Base-by-base conservation (phyloP, 2,329 filamentous ascomycete genomes). In the Verticillium tricorpus region DNA sequence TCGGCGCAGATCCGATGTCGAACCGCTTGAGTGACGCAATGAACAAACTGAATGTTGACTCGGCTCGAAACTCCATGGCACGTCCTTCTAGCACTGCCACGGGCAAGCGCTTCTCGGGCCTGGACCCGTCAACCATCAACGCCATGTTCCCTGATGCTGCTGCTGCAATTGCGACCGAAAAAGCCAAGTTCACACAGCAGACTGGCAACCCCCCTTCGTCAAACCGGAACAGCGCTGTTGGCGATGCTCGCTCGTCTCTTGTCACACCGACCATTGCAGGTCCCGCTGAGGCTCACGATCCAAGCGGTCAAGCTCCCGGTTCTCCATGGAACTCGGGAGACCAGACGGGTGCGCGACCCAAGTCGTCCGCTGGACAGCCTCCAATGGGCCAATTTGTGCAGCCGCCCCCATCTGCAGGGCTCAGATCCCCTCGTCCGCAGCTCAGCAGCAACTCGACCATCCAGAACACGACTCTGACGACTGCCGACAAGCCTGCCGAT, bases 81-180 rank as follows among this genome's bases (percentile, higher is more conserved):
- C 92, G 94, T 67, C 90, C 90, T 65, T 89, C 91, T 45, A 87
- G 90, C 61, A 91, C 90, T 58, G 87, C 92, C 14, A 85, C 89
- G 59, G 86, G 88, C 59, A 98, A 97, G 80, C 89, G 95, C 68
- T 95, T 96, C 74, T 98, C 95, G 56, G 93, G 90, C n/a, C 87
- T 99, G 61, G 94, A 98, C 73, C 85, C 92, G 5, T 92, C 89
- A 35, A 96, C 92, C 28, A 97, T 99, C 77, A 97, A 97, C 77
- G 93, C 92, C 70, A 98, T 99, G 95, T 99, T 99, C 75, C 95
- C 95, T 7, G 95, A 99, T 79, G 95, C 95, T 55, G 95, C 95
- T 15, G 94, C 94, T 52, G 95, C 95, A n/a, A 98, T 99, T 74
- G 94, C 94, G 31, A 96, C 95, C 64, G 94, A 99, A 77, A 97